These are phyloP conservation scores for Fusarium kyushuense DNA, from an alignment of 2,329 filamentous ascomycete genomes.

Conservation along the genomic window DNA sequence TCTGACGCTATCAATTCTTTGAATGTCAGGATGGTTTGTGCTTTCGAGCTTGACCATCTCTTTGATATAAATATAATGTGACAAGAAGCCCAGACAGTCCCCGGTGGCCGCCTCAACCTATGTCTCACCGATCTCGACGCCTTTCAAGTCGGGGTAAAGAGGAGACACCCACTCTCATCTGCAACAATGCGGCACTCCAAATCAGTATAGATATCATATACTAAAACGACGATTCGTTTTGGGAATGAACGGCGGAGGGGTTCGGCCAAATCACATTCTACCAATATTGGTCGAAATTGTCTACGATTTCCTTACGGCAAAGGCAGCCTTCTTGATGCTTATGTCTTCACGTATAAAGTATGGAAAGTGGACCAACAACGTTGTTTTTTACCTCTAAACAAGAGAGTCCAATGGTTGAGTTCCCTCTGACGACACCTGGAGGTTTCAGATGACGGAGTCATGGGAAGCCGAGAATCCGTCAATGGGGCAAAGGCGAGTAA, in stretches of 20 bases:
- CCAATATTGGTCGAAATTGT: not conserved
- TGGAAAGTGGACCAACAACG: not conserved
- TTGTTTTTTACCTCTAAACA: too few species aligned
- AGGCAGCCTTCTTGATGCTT: not conserved
- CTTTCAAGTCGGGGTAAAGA: constrained; percentile 4
- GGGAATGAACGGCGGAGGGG: not conserved
- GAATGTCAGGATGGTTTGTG: too few species aligned
- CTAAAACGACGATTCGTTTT: not conserved
- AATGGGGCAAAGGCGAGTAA: too few species aligned
- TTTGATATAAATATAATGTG: not conserved
- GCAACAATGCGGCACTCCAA: not conserved
- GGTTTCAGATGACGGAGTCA: too few species aligned
- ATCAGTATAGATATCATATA: not conserved
- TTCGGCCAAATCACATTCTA: not conserved
- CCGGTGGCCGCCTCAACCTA: constrained; percentile 50
- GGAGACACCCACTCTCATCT: not conserved
- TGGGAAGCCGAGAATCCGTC: too few species aligned
- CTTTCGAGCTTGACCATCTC: not conserved
- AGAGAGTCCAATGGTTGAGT: too few species aligned
- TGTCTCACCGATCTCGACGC: constrained; percentile 4
- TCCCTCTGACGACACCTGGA: too few species aligned
- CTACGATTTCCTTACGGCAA: not conserved
- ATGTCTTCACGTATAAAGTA: not conserved
- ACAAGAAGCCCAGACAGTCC: constrained; percentile 34
- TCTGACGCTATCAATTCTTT: too few species aligned